Conservation (phyloP, 495 filamentous ascomycete genomes). For the Corynascus novoguineensis region DNA sequence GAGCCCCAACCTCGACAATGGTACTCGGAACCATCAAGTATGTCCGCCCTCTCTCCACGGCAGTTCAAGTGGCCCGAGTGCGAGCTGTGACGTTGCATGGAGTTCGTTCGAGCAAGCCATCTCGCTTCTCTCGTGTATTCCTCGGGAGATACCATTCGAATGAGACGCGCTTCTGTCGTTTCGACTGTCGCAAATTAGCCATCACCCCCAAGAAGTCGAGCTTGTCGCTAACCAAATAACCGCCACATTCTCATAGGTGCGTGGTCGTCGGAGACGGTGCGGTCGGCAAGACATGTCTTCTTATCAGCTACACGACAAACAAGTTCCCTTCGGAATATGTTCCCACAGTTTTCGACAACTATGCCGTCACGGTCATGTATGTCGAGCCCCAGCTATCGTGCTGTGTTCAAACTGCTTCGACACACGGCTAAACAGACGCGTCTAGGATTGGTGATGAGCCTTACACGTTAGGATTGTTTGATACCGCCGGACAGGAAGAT, state of each 20-base stretch:
- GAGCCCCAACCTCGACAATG: conserved; percentile 50
- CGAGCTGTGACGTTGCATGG: background rate
- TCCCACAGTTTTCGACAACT: conserved; percentile 98
- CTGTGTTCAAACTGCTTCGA: background rate
- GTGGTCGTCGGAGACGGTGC: conserved; percentile 99
- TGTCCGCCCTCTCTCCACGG: conserved; percentile 32
- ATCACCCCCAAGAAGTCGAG: background rate
- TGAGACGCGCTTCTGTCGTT: conserved; percentile 13
- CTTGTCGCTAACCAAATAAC: conserved; percentile 18
- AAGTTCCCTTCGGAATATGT: conserved; percentile 99
- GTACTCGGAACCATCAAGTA: conserved; percentile 83
- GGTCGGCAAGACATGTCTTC: conserved; percentile 95
- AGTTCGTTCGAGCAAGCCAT: conserved; percentile 6
- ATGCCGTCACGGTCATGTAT: conserved; percentile 98
- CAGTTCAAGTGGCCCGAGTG: background rate
- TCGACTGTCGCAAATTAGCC: background rate
- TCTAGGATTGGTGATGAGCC: conserved; percentile 97
- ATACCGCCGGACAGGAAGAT: conserved; percentile 99
- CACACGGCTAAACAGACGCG: conserved; percentile 12
- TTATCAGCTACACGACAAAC: conserved; percentile 99
- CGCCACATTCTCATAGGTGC: conserved; percentile 56
- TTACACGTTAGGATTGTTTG: conserved; percentile 94
- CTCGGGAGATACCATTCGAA: background rate
- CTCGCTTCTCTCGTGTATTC: background rate
- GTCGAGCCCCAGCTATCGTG: conserved; percentile 35